Evolutionary conservation across 805 yeast genomes (phyloP).

Genomic region (Barnettozyma populi): DNA sequence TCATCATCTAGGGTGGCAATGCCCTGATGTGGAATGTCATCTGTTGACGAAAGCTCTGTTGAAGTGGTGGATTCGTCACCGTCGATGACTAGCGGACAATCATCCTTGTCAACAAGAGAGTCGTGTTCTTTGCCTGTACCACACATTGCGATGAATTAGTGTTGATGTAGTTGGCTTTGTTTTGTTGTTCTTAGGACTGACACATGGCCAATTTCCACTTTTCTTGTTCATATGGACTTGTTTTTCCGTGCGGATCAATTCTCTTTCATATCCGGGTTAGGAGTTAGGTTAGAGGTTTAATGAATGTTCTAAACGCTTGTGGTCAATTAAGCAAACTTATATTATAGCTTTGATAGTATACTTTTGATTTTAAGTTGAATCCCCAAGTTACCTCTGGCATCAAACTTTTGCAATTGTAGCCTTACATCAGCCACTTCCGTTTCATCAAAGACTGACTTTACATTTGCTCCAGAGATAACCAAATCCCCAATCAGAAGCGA

Average conservation of each 20-base stretch:
- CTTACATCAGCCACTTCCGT: constrained; percentile 14
- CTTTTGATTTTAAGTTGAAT: constrained; percentile 14
- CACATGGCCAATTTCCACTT: not conserved
- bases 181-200: not conserved
- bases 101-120: not conserved
- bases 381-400: constrained; percentile 9
- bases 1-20: constrained; percentile 8
- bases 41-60: not conserved
- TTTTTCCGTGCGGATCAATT: not conserved
- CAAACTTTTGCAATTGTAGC: constrained; percentile 16
- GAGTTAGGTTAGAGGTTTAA: no score
- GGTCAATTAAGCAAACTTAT: not conserved
- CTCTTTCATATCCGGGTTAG: no score
- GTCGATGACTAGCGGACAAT: constrained; percentile 3
- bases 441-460: constrained; percentile 7
- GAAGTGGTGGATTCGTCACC: not conserved
- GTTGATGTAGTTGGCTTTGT: not conserved
- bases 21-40: not conserved
- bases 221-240: not conserved
- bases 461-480: not conserved
- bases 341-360: constrained; percentile 7
- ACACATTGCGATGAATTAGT: constrained; percentile 1
- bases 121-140: not conserved
- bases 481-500: constrained; percentile 17
- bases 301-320: no score